phyloP scores from a whole-genome alignment of 1,284 basidiomycete species.

The Marasmius sp. region DNA sequence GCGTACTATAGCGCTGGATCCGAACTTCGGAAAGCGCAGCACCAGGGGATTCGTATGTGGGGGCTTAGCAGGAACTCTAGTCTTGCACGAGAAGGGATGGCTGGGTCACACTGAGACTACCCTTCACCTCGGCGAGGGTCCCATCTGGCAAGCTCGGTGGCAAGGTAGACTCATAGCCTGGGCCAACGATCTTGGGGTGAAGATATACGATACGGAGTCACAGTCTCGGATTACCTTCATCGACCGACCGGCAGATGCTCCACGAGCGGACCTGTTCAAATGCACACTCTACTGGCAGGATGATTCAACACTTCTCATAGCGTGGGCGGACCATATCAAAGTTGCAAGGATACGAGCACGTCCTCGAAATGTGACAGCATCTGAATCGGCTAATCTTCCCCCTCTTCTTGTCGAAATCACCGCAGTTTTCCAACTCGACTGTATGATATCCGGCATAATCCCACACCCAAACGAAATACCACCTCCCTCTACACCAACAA shows the following conservation, averaged over 20 bases:
- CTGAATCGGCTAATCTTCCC: slow-evolving; percentile 43
- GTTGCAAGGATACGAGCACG: slow-evolving; percentile 80
- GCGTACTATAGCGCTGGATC: slow-evolving; percentile 88
- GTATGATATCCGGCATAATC: slow-evolving; percentile 91
- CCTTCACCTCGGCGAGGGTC: slow-evolving; percentile 88
- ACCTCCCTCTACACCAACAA: slow-evolving; percentile 19
- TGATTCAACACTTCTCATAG: slow-evolving; percentile 85
- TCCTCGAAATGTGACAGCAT: slow-evolving; percentile 42
- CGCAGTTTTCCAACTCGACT: slow-evolving; percentile 91
- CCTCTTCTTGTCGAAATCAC: slow-evolving; percentile 83
- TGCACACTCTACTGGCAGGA: slow-evolving; percentile 93
- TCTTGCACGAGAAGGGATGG: slow-evolving; percentile 95
- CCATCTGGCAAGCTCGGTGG: slow-evolving; percentile 94
- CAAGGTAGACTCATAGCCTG: slow-evolving; percentile 87
- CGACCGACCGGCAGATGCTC: slow-evolving; percentile 78
- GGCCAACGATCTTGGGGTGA: slow-evolving; percentile 95
- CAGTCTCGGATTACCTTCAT: slow-evolving; percentile 87
- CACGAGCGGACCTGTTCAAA: slow-evolving; percentile 91
- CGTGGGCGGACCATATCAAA: slow-evolving; percentile 95
- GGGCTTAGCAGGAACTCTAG: slow-evolving; percentile 86
- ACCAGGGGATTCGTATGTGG: slow-evolving; percentile 91
- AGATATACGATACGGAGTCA: slow-evolving; percentile 86
- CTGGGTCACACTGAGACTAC: slow-evolving; percentile 91
- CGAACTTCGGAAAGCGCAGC: slow-evolving; percentile 81
- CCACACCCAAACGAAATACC: slow-evolving; percentile 59